Evolutionary conservation across 176 grass and related monocot genomes (phyloP), one percentile per base, ranked within the genome.

Genomic region (Zizania latifolia): DNA sequence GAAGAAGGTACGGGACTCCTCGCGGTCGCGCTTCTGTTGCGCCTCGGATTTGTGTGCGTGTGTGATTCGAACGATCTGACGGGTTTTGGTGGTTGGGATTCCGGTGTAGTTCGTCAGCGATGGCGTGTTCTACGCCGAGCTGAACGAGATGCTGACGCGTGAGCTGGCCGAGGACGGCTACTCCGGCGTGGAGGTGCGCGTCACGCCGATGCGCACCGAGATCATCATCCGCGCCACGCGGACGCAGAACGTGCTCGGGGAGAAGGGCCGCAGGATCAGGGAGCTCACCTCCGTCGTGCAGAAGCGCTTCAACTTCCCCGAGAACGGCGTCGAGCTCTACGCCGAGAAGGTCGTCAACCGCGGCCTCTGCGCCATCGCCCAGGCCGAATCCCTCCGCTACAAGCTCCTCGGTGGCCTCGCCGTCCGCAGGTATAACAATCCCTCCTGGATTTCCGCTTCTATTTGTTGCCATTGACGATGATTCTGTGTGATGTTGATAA

Each of bases 171-270:
- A 93, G 77, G 90, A 89, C 41, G 90, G 90, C 3, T 93, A 89
- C 84, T 93, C 90, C 5, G 90, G 90, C 71, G 90, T 89, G 26
- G 90, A 93, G 71, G 84, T 93, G 10, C 73, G 90, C 43, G 87
- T 93, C 32, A 93, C 90, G 5, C 90, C 90, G 53, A 93, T 93
- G 90, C 80, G 87, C 81, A 89, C 90, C 5, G 87, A 93, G 90
- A 93, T 93, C 76, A 93, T 93, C 77, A 89, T 93, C 58, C 77
- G 87, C 14, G 90, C 90, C 39, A 93, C 90, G 19, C 65, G 90
- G 65, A 93, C 90, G n/a, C 90, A 89, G 76, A 93, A 93, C 71
- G 90, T 93, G 43, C 90, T 93, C 27, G 90, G 87, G 2, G 86
- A 93, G 79, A 93, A 83, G 69, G 90, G 90, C 24, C 85, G 86